These are phyloP conservation scores for Plasmopara muralis DNA, from an alignment of 352 stramenopile species.

Conservation along the genomic window DNA sequence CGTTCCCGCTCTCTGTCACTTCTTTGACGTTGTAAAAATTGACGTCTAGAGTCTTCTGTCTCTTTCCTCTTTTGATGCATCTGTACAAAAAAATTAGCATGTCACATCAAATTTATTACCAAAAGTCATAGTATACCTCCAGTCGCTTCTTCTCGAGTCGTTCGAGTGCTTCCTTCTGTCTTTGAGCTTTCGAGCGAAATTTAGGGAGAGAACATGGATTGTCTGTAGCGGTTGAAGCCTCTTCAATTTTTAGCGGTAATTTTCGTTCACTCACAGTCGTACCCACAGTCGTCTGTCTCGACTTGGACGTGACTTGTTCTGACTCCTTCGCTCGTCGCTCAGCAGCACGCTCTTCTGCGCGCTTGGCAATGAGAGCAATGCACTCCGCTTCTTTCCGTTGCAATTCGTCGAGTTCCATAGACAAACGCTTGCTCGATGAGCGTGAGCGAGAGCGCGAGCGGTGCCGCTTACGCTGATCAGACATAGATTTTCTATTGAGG, in stretches of 20 bases:
- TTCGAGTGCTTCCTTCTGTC: conserved; percentile 66
- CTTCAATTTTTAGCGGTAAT: conserved; percentile 27
- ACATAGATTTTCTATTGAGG: conserved; percentile 7
- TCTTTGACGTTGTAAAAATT: conserved; percentile 57
- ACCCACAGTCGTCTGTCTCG: conserved; percentile 12
- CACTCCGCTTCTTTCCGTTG: conserved; percentile 58
- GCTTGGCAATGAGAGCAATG: conserved; percentile 59
- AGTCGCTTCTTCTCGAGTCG: conserved; percentile 63
- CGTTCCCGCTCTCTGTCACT: conserved; percentile 28
- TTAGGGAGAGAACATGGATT: conserved; percentile 30
- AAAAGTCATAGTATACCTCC: conserved; percentile 22
- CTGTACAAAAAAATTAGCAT: conserved; percentile 15
- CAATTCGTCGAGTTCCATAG: conserved; percentile 19
- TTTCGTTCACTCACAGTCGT: conserved; percentile 24
- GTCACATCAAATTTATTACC: neutral
- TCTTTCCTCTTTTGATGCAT: conserved; percentile 53
- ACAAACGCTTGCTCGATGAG: conserved; percentile 14
- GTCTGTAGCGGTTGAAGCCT: neutral
- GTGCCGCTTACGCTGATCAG: conserved; percentile 35
- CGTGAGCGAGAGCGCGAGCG: conserved; percentile 30
- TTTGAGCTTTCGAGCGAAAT: conserved; percentile 79
- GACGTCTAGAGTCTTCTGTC: conserved; percentile 45
- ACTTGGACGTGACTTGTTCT: neutral
- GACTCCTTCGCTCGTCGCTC: conserved; percentile 28
- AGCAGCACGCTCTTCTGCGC: conserved; percentile 59